phyloP scores from a whole-genome alignment of 768 basidiomycete species.

The Imleria badia region DNA sequence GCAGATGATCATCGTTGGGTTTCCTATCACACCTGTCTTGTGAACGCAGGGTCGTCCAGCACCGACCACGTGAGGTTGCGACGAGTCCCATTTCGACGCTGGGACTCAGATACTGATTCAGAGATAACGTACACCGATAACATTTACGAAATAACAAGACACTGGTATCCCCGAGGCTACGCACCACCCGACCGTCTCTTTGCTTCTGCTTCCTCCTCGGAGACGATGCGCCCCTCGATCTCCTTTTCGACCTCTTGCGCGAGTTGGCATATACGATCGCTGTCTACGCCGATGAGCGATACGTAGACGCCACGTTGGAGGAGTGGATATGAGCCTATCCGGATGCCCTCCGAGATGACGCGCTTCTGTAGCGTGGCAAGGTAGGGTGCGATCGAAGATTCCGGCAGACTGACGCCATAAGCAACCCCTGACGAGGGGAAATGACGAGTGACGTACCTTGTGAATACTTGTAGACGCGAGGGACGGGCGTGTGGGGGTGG shows the following conservation, averaged over 20 bases:
- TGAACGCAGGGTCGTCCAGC: too few relatives aligned
- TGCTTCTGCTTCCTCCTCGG: constrained; percentile 62
- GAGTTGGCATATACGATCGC: constrained; percentile 49
- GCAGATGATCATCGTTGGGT: neutral
- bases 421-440: neutral
- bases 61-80: too few relatives aligned
- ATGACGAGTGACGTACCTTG: constrained; percentile 49
- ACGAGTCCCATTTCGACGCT: too few relatives aligned
- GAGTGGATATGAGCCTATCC: constrained; percentile 78
- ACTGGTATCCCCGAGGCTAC: neutral
- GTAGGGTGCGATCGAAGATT: constrained; percentile 87
- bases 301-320: constrained; percentile 62
- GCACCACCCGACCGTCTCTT: constrained; percentile 38
- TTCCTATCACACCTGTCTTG: too few relatives aligned
- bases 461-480: constrained; percentile 79
- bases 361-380: constrained; percentile 75
- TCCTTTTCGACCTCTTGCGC: constrained; percentile 63
- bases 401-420: constrained; percentile 48
- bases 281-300: constrained; percentile 51
- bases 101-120: too few relatives aligned
- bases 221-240: constrained; percentile 56
- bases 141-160: neutral
- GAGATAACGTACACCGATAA: neutral
- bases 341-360: constrained; percentile 71
- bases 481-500: constrained; percentile 76